Evolutionary conservation across 2,329 filamentous ascomycete genomes (phyloP).

Genomic region (Pseudogymnoascus sp.): DNA sequence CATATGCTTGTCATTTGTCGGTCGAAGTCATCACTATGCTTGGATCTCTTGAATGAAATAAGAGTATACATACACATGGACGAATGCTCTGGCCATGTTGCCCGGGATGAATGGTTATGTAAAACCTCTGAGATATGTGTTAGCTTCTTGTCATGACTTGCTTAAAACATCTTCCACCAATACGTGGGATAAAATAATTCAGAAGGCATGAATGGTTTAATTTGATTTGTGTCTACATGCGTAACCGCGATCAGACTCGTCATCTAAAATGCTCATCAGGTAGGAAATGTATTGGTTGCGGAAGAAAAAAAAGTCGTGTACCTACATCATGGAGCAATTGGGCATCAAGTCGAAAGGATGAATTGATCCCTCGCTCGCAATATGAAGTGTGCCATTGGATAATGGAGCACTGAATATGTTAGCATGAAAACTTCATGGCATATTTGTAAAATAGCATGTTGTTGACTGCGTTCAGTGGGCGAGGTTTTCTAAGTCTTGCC

Average conservation of each 20-base stretch:
- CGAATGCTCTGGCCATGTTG: background rate
- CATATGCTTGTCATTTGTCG: slow-evolving; percentile 94
- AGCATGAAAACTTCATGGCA: slow-evolving; percentile 4
- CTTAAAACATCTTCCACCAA: slow-evolving; percentile 9
- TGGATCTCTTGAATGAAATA: slow-evolving; percentile 11
- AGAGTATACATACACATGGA: slow-evolving; percentile 5
- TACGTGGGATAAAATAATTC: slow-evolving; percentile 29
- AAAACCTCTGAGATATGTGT: slow-evolving; percentile 13
- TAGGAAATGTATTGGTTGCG: slow-evolving; percentile 13
- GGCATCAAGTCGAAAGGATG: background rate
- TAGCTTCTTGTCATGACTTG: background rate
- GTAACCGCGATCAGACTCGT: slow-evolving; percentile 72
- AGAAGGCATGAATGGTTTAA: slow-evolving; percentile 68
- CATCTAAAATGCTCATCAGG: slow-evolving; percentile 57
- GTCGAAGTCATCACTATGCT: slow-evolving; percentile 72
- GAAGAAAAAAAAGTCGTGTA: slow-evolving; percentile 20
- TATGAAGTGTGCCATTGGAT: background rate
- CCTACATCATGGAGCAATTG: slow-evolving; percentile 17
- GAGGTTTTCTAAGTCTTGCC: slow-evolving; percentile 99
- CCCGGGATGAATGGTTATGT: background rate
- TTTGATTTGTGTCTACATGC: slow-evolving; percentile 61
- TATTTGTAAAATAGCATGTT: slow-evolving; percentile 6
- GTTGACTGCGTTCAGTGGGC: slow-evolving; percentile 68
- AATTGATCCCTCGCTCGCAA: background rate
- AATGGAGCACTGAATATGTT: background rate